A percentile compares a stretch with the other conserved stretches of the same genome.
These are phyloP conservation scores for Capronia epimyces DNA, from an alignment of 2,329 filamentous ascomycete species.

Conservation along the genomic window DNA sequence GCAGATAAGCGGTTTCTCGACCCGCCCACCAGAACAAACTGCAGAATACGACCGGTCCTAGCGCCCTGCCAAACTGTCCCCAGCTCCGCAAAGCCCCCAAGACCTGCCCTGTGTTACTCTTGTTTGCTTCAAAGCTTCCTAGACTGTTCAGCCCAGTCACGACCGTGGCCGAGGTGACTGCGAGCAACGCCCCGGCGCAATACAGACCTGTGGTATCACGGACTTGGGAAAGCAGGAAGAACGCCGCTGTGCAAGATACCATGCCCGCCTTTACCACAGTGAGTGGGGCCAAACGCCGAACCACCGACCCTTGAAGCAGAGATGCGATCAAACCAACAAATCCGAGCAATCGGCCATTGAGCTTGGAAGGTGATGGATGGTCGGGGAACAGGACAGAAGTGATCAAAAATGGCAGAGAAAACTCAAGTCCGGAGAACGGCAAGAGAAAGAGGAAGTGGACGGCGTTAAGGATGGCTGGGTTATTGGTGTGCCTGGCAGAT, in stretches of 20 bases:
- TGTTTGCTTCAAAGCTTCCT: conserved; percentile 79
- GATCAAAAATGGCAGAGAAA: conserved; percentile 85
- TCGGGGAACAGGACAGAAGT: conserved; percentile 91
- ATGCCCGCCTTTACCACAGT: conserved; percentile 75
- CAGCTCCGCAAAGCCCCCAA: conserved; percentile 73
- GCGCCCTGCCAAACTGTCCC: conserved; percentile 79
- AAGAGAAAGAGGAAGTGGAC: conserved; percentile 88
- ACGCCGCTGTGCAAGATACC: conserved; percentile 68
- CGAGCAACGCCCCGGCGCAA: conserved; percentile 72
- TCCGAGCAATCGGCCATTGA: conserved; percentile 80
- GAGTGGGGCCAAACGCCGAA: conserved; percentile 75
- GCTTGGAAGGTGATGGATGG: conserved; percentile 52
- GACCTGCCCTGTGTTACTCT: conserved; percentile 76
- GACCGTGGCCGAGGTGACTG: conserved; percentile 87
- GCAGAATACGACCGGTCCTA: conserved; percentile 87
- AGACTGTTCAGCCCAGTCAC: conserved; percentile 90
- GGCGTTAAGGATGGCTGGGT: conserved; percentile 72
- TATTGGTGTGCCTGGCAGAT: conserved; percentile 58
- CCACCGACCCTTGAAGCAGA: conserved; percentile 87
- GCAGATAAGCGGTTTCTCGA: conserved; percentile 72
- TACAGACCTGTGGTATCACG: conserved; percentile 67
- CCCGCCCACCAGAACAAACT: conserved; percentile 98
- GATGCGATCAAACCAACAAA: conserved; percentile 89
- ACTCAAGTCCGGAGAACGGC: conserved; percentile 98
- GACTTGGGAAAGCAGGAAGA: conserved; percentile 70